Evolutionary conservation across 1,284 basidiomycete species (phyloP).

Genomic region (Volvariella surrecta): DNA sequence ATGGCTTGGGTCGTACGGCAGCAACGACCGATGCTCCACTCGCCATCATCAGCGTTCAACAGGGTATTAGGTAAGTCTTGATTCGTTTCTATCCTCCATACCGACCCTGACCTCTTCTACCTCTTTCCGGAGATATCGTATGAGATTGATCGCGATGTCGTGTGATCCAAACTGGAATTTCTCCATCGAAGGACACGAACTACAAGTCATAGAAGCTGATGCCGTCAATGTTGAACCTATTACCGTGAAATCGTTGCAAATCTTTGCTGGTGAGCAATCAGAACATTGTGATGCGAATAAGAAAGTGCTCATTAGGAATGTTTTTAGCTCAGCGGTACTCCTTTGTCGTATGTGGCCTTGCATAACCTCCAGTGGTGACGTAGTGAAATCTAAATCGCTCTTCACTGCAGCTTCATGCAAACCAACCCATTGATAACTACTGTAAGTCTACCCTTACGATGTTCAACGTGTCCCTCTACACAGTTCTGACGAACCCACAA

Average conservation of each 20-base stretch:
- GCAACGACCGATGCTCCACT: slow-evolving; percentile 23
- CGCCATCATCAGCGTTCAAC: slow-evolving; percentile 26
- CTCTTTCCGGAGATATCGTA: slow-evolving; percentile 12
- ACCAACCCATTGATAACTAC: slow-evolving; percentile 29
- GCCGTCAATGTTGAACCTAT: slow-evolving; percentile 15
- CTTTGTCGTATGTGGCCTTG: slow-evolving; percentile 14
- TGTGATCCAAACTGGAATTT: slow-evolving; percentile 30
- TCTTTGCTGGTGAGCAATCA: slow-evolving; percentile 17
- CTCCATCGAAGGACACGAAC: slow-evolving; percentile 37
- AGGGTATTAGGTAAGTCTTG: slow-evolving; percentile 13
- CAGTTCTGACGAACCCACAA: too few relatives aligned
- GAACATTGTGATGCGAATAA: too few relatives aligned
- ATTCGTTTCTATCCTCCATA: not conserved
- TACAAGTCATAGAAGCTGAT: slow-evolving; percentile 26
- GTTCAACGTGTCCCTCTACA: too few relatives aligned
- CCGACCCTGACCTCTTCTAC: too few relatives aligned
- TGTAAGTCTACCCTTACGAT: slow-evolving; percentile 8
- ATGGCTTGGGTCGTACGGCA: slow-evolving; percentile 27
- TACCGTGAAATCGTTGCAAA: slow-evolving; percentile 19
- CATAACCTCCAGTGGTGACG: too few relatives aligned
- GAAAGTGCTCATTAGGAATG: too few relatives aligned
- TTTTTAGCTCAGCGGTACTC: slow-evolving; percentile 25
- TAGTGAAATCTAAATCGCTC: slow-evolving; percentile 13
- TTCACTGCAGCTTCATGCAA: slow-evolving; percentile 25
- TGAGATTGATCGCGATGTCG: slow-evolving; percentile 46